These are phyloP conservation scores for Calonectria crousiana DNA, from an alignment of 2,329 filamentous ascomycete species.

Conservation along the genomic window DNA sequence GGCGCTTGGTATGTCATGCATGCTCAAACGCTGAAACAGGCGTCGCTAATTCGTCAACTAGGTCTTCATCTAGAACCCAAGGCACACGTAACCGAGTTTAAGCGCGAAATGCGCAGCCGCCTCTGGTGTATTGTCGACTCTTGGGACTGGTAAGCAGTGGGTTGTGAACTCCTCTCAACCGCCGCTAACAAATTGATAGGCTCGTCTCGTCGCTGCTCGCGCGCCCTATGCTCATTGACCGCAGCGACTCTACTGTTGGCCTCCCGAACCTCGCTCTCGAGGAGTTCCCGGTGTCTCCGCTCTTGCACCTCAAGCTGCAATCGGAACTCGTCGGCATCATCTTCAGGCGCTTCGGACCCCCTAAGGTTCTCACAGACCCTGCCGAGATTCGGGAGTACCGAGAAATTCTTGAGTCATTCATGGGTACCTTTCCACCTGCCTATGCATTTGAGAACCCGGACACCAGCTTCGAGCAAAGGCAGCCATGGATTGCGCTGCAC, in stretches of 20 bases:
- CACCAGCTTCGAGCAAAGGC: constrained; percentile 52
- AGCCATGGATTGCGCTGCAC: constrained; percentile 59
- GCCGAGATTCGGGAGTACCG: constrained; percentile 50
- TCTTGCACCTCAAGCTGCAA: constrained; percentile 53
- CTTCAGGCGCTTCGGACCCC: constrained; percentile 46
- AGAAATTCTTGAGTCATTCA: constrained; percentile 55
- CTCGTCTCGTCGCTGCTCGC: constrained; percentile 51
- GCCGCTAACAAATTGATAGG: constrained; percentile 38
- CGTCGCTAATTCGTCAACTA: constrained; percentile 25
- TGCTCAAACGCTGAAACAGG: constrained; percentile 5
- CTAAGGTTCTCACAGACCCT: constrained; percentile 43
- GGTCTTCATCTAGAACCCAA: constrained; percentile 45
- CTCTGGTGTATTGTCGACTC: constrained; percentile 53
- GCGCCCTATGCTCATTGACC: constrained; percentile 52
- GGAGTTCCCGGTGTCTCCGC: constrained; percentile 46
- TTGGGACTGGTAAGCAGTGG: constrained; percentile 52
- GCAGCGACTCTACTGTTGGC: constrained; percentile 46
- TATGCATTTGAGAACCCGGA: constrained; percentile 57
- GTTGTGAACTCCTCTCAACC: no score
- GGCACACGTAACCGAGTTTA: constrained; percentile 46
- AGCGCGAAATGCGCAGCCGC: constrained; percentile 52
- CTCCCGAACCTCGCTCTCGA: constrained; percentile 52
- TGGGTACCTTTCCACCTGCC: constrained; percentile 55
- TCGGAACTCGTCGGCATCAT: constrained; percentile 48
- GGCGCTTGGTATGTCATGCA: constrained; percentile 42